phyloP scores from a whole-genome alignment of 2,329 filamentous ascomycete genomes.

The Alternaria solani region DNA sequence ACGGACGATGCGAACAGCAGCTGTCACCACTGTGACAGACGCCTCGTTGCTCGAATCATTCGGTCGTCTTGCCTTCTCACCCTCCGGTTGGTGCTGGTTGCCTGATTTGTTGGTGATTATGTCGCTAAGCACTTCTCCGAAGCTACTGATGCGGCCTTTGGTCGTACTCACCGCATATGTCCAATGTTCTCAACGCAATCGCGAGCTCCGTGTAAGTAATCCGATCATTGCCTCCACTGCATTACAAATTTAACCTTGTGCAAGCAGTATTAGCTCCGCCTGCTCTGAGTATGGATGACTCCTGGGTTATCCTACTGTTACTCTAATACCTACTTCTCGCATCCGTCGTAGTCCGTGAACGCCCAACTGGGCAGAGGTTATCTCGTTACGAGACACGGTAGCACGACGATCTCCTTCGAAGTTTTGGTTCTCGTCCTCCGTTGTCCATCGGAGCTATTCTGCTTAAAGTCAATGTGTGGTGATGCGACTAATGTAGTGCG shows the following conservation, averaged over 20 bases:
- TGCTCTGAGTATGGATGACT: not conserved
- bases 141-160: not conserved
- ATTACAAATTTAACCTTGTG: not conserved
- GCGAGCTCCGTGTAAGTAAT: not conserved
- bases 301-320: not conserved
- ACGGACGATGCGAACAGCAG: not conserved
- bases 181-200: not conserved
- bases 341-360: not conserved
- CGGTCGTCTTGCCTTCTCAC: not conserved
- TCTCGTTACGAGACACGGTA: not conserved
- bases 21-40: constrained; percentile 1
- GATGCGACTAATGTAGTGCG: not conserved
- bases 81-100: not conserved
- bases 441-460: not conserved
- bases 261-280: not conserved
- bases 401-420: not conserved
- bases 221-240: not conserved
- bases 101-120: not conserved
- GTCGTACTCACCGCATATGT: not conserved
- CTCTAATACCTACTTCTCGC: not conserved
- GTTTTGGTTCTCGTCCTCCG: not conserved
- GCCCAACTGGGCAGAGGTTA: not conserved
- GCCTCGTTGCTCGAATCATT: not conserved
- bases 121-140: not conserved
- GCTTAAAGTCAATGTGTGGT: not conserved